Percentiles rank a stretch among this genome's conserved stretches.
Conservation (phyloP, 305 asterid genomes). For the Plantago coronopus region DNA sequence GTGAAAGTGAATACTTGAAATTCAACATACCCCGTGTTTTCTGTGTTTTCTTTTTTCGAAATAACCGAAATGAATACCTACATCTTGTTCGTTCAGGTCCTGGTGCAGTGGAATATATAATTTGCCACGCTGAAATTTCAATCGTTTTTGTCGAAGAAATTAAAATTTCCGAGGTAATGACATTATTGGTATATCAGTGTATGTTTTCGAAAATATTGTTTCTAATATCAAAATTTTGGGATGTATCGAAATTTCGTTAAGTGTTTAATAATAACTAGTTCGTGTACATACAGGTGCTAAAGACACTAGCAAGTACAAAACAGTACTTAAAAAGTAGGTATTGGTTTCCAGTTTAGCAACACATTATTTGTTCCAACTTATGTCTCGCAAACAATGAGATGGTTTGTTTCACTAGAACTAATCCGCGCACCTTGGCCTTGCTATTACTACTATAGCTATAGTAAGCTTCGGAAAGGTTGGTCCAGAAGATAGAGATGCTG, state of each 20-base stretch:
- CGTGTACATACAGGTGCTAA: constrained; percentile 46
- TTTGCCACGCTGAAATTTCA: constrained; percentile 72
- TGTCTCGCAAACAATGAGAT: neutral
- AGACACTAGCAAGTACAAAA: constrained; percentile 53
- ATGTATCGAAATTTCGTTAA: no score
- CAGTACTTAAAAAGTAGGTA: constrained; percentile 65
- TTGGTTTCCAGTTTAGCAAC: neutral
- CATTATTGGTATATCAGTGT: neutral
- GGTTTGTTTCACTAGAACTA: constrained; percentile 2
- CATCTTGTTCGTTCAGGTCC: constrained; percentile 47
- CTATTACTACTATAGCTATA: constrained; percentile 38
- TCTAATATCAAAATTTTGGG: no score
- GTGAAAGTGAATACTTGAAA: no score
- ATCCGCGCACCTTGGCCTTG: no score
- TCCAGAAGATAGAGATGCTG: constrained; percentile 45
- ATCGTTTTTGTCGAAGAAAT: constrained; percentile 65
- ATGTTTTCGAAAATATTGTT: neutral
- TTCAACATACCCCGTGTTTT: no score
- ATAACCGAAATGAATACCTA: no score
- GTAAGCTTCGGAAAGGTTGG: constrained; percentile 69
- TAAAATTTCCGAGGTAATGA: constrained; percentile 61
- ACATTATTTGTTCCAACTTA: constrained; percentile 4
- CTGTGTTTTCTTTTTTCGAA: neutral
- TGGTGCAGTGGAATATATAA: constrained; percentile 75
- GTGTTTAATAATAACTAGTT: constrained; percentile 8